Base-by-base conservation (phyloP, 352 stramenopile species). In the Phytophthora idaei region DNA sequence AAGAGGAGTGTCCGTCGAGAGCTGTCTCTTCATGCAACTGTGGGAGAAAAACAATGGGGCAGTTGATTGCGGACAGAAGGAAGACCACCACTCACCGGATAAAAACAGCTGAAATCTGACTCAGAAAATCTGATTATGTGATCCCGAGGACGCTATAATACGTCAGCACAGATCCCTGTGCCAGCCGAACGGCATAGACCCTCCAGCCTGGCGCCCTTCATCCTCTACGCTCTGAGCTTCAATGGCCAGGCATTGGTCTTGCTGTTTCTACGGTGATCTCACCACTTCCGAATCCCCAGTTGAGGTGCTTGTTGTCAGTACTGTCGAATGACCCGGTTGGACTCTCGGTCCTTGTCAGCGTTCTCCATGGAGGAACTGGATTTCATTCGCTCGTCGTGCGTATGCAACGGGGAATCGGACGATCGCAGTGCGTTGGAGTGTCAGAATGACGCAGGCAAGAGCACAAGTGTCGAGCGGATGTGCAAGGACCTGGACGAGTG, bases 291-390 rank as follows among this genome's bases (percentile, higher is more conserved):
- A 57, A 59, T 59, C 47, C 57, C 57, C 45, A 17, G 49, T 21
- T 21, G 21, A 21, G 21, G 21, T 21, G 21, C 21, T 21, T 21
- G 21, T 21, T 21, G 21, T 21, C 21, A 21, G 21, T 21, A 21
- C 21, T 21, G 41, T 21, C 32, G 1, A 10, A 36, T 77, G 61
- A 66, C 70, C 1, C 57, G 53, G 31, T 44, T 68, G 51, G 61
- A 64, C 37, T 50, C 61, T 65, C 61, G 48, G 3, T 60, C 66
- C 36, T 57, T 77, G 34, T 45, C 47, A 15, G 44, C 54, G 7
- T 78, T 78, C 58, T 57, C 67, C 4, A 83, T 84, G 71, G 84
- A 92, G 34, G 84, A 90, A 52, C 64, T 92, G 28, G 80, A 87
- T 58, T 85, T 77, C 63, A 87, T 89, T 57, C 85, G 76, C 60